Percentiles rank a stretch among this genome's conserved stretches.
Evolutionary conservation across 331 rosid species (phyloP).

Genomic region (Stylosanthes scabra): DNA sequence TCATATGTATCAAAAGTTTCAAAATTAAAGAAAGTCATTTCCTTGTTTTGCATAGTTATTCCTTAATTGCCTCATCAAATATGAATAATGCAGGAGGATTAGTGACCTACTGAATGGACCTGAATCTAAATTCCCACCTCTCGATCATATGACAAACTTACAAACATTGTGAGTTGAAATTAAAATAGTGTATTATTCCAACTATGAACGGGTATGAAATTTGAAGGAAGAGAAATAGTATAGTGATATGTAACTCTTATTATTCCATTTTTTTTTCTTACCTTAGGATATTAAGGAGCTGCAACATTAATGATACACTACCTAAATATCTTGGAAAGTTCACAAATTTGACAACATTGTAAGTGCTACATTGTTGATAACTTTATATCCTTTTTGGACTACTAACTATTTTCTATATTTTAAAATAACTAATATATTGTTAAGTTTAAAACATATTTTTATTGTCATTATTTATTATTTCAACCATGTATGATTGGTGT

Average conservation of each 20-base stretch:
- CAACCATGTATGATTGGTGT: too few species aligned
- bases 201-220: not conserved
- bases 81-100: conserved; percentile 53
- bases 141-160: conserved; percentile 37
- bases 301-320: conserved; percentile 56
- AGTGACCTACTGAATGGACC: conserved; percentile 57
- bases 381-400: not conserved
- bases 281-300: conserved; percentile 61
- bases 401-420: too few species aligned
- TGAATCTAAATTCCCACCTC: conserved; percentile 40
- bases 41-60: not conserved
- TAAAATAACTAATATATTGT: too few species aligned
- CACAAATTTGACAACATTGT: conserved; percentile 41
- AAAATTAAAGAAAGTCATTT: not conserved
- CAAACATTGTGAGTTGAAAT: conserved; percentile 46
- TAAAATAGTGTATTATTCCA: too few species aligned
- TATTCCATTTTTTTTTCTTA: conserved; percentile 1
- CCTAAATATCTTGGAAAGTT: conserved; percentile 42
- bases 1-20: not conserved
- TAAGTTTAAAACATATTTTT: too few species aligned
- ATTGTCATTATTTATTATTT: too few species aligned
- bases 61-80: not conserved
- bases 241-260: not conserved
- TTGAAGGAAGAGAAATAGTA: not conserved
- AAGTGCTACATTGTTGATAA: not conserved